Percentiles rank a stretch among this genome's conserved stretches.
These are phyloP conservation scores for Medicago truncatula DNA, from an alignment of 306 rosid species.

Conservation along the genomic window MtrunA17r5.0-ANR NC_053046.1:14248501-14249000, in stretches of 20 bases:
- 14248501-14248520: constrained; percentile 43
- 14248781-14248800: constrained; percentile 78
- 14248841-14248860: constrained; percentile 28
- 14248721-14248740: constrained; percentile 56
- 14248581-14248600: constrained; percentile 23
- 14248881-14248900: constrained; percentile 45
- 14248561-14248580: constrained; percentile 33
- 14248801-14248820: constrained; percentile 39
- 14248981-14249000: background rate
- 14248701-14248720: constrained; percentile 80
- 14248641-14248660: constrained; percentile 33
- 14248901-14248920: constrained; percentile 39
- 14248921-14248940: constrained; percentile 12
- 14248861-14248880: constrained; percentile 43
- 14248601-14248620: constrained; percentile 42
- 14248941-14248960: background rate
- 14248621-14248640: constrained; percentile 22
- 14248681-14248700: constrained; percentile 45
- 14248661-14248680: constrained; percentile 51
- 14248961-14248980: background rate
- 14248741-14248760: constrained; percentile 51
- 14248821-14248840: constrained; percentile 43
- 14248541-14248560: constrained; percentile 29
- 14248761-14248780: constrained; percentile 70
- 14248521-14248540: constrained; percentile 17